A percentile compares a stretch with the other conserved stretches of the same genome.
phyloP scores from a whole-genome alignment of 2,329 filamentous ascomycete species.

The Trichoderma koningiopsis region DNA sequence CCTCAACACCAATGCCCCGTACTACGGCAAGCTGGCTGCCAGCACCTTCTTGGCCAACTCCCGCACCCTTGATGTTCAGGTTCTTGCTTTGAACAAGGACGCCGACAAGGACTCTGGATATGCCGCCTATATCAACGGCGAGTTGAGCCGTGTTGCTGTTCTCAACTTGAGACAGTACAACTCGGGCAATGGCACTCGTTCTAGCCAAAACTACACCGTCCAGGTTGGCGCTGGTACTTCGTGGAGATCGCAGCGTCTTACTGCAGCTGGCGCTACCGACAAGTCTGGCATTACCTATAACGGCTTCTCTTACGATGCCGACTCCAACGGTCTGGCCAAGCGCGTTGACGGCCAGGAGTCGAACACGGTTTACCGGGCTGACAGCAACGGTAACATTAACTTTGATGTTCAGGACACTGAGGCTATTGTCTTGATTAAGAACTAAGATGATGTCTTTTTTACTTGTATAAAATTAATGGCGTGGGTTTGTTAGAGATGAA shows the following conservation, averaged over 20 bases:
- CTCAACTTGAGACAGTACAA: constrained; percentile 31
- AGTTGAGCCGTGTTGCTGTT: constrained; percentile 28
- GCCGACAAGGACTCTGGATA: constrained; percentile 30
- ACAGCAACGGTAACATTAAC: constrained; percentile 22
- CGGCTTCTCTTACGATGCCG: constrained; percentile 30
- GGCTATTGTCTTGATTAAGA: constrained; percentile 29
- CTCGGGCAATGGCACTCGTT: constrained; percentile 20
- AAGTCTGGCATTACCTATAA: constrained; percentile 30
- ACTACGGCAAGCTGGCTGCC: constrained; percentile 32
- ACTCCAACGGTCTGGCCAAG: constrained; percentile 26
- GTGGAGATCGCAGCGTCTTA: constrained; percentile 29
- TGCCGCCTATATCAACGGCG: constrained; percentile 29
- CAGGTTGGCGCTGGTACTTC: constrained; percentile 23
- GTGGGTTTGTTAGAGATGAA: neutral
- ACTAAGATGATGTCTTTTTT: neutral
- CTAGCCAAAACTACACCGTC: constrained; percentile 26
- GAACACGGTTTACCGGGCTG: constrained; percentile 24
- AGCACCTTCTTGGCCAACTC: constrained; percentile 30
- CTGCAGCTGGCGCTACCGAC: constrained; percentile 27
- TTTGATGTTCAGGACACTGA: constrained; percentile 29
- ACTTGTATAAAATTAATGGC: neutral
- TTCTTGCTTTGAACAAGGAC: constrained; percentile 22
- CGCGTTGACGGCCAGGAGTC: constrained; percentile 14
- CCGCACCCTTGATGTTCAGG: constrained; percentile 23
- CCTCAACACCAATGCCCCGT: constrained; percentile 29